Evolutionary conservation across 2,329 filamentous ascomycete genomes (phyloP).

Genomic region (Kalaharituber pfeilii): DNA sequence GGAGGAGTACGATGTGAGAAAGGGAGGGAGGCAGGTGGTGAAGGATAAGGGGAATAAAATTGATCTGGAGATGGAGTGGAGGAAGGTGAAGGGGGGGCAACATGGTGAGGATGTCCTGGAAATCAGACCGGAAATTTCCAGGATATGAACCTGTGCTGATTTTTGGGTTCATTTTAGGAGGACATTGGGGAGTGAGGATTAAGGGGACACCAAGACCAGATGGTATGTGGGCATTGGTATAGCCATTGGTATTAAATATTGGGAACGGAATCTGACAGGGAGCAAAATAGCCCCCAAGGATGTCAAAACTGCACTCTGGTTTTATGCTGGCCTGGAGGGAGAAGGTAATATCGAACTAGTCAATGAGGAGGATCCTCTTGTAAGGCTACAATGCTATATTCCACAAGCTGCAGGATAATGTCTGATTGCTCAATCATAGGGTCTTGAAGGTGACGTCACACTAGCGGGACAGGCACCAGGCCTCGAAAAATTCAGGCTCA

Average conservation of each 20-base stretch:
- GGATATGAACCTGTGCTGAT: too few species aligned
- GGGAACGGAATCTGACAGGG: background rate
- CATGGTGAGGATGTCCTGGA: too few species aligned
- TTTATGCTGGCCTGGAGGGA: slow-evolving; percentile 70
- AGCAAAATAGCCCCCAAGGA: slow-evolving; percentile 33
- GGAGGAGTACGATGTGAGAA: slow-evolving; percentile 88
- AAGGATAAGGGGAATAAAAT: slow-evolving; percentile 77
- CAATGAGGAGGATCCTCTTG: slow-evolving; percentile 30
- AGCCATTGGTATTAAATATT: background rate
- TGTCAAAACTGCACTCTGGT: slow-evolving; percentile 59
- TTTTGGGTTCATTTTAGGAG: too few species aligned
- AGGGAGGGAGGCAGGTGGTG: slow-evolving; percentile 74
- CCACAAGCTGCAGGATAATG: background rate
- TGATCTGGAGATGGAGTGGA: slow-evolving; percentile 81
- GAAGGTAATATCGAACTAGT: slow-evolving; percentile 46
- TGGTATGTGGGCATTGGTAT: slow-evolving; percentile 25
- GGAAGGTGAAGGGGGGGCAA: slow-evolving; percentile 73
- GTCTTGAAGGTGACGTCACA: slow-evolving; percentile 44
- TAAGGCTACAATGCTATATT: background rate
- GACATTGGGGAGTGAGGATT: slow-evolving; percentile 80
- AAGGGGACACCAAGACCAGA: slow-evolving; percentile 61
- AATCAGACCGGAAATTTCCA: too few species aligned
- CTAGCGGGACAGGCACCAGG: slow-evolving; percentile 52
- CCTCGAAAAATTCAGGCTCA: slow-evolving; percentile 64
- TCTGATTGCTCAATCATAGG: slow-evolving; percentile 31